These are phyloP conservation scores for Deuterostichococcus epilithicus DNA, from an alignment of 139 green algal species.

Conservation along the genomic window DNA sequence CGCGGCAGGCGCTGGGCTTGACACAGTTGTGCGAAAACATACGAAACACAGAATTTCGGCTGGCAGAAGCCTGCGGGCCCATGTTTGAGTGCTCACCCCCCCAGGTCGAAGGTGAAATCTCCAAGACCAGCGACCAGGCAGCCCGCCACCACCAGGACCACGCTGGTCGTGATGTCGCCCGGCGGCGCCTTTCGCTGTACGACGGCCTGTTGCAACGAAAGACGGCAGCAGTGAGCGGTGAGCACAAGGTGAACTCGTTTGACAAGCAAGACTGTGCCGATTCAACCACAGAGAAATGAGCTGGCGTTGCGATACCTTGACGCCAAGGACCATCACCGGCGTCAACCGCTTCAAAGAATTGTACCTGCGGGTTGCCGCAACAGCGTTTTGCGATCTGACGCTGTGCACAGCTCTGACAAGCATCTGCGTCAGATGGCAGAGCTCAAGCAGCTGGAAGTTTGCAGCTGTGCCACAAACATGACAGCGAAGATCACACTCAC, in stretches of 20 bases:
- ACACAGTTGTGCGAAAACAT: no score
- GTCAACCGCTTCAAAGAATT: constrained; percentile 60
- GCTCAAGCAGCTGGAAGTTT: no score
- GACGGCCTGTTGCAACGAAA: constrained; percentile 8
- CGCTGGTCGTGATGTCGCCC: constrained; percentile 25
- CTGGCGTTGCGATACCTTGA: constrained; percentile 33
- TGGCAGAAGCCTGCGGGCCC: no score
- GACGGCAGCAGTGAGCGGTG: no score
- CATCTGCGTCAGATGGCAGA: no score
- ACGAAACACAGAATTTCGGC: no score
- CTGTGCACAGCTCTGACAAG: no score
- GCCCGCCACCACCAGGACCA: constrained; percentile 51
- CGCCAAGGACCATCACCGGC: constrained; percentile 47
- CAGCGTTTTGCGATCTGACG: no score
- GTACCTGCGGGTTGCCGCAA: no score
- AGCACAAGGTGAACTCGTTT: neutral
- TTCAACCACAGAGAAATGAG: neutral
- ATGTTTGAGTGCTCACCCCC: constrained; percentile 10
- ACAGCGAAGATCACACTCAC: no score
- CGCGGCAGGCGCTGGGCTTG: no score
- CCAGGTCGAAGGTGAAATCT: constrained; percentile 56
- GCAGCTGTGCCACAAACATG: no score
- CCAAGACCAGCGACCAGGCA: constrained; percentile 49
- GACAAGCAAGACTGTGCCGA: neutral
- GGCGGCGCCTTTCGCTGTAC: constrained; percentile 19